Base-by-base conservation (phyloP, 23 red algal species). In the Gracilaria vermiculophylla region DNA sequence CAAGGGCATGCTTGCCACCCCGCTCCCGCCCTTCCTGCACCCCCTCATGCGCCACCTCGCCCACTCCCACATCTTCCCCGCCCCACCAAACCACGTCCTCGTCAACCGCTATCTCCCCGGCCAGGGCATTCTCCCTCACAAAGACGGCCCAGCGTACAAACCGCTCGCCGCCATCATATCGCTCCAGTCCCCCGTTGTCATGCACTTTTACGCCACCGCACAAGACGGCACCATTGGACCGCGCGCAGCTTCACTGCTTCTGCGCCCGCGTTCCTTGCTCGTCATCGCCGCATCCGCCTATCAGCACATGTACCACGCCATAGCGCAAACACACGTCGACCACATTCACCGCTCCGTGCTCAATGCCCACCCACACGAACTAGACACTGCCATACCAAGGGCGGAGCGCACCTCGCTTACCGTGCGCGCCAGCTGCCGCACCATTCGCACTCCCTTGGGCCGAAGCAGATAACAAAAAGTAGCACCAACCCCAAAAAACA, bases 41-140 rank as follows among this genome's bases (percentile, higher is more conserved):
- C 76, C 51, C 12, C 49, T 96, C 23, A 23, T 54, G 7, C 39
- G 44, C 33, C 71, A 51, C n/a, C 69, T 96, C 1, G 1, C 50
- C 21, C 13, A 78, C 24, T 36, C 74, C 19, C 51, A 50, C 34
- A 25, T 91, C 13, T 96, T 96, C 77, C 42, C 35, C 29, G 17
- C 70, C 21, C 58, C 64, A 12, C 94, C 95, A 3, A 98, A 98
- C 57, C 95, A 98, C 74, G 91, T 98, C 31, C 78, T 98, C 31
- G 69, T 98, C 53, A 98, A 98, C 76, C 84, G 90, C 49, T 98
- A 98, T 60, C 60, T 52, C 3, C 62, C 87, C 35, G 95, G 95
- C 7, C 85, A 94, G 40, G 95, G 95, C 32, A 98, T 98, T 54
- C 43, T 69, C 27, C 76, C 91, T 7, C 95, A 98, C 73, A 83